Conservation (phyloP, 176 grass and related monocot species). For the Otatea glauca region DNA sequence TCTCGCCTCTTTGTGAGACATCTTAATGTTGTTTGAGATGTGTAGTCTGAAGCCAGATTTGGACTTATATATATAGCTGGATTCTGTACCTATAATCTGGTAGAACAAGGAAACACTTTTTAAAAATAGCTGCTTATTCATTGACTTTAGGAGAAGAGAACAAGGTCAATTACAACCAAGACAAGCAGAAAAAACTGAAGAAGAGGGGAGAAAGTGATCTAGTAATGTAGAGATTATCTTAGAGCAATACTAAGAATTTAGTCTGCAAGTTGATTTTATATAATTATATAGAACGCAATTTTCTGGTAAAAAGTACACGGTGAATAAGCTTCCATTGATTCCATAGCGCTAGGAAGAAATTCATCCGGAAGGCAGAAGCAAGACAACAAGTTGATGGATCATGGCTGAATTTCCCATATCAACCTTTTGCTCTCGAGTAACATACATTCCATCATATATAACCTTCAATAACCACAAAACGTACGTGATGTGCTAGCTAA, state of each 20-base stretch:
- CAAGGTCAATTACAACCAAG: too few relatives aligned
- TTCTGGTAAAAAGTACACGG: not conserved
- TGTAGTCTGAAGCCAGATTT: not conserved
- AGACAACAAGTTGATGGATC: not conserved
- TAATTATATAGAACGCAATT: not conserved
- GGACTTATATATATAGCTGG: not conserved
- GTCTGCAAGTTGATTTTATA: slow-evolving; percentile 16
- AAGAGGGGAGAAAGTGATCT: not conserved
- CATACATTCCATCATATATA: too few relatives aligned
- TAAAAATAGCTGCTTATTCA: too few relatives aligned
- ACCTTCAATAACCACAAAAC: too few relatives aligned
- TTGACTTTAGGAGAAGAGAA: too few relatives aligned
- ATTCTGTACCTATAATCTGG: not conserved
- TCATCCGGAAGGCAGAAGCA: not conserved
- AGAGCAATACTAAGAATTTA: not conserved
- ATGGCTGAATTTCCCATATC: not conserved
- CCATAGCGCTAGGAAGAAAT: not conserved
- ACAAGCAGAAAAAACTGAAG: too few relatives aligned
- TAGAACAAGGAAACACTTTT: not conserved
- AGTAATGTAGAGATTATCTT: not conserved
- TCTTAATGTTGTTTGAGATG: not conserved
- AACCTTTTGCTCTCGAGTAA: not conserved
- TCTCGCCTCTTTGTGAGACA: not conserved
- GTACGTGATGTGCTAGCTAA: too few relatives aligned
- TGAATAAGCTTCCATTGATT: not conserved